Evolutionary conservation across 805 yeast species (phyloP), one percentile per base, ranked within the genome.

Genomic region (Starmerella gropengiesseri): DNA sequence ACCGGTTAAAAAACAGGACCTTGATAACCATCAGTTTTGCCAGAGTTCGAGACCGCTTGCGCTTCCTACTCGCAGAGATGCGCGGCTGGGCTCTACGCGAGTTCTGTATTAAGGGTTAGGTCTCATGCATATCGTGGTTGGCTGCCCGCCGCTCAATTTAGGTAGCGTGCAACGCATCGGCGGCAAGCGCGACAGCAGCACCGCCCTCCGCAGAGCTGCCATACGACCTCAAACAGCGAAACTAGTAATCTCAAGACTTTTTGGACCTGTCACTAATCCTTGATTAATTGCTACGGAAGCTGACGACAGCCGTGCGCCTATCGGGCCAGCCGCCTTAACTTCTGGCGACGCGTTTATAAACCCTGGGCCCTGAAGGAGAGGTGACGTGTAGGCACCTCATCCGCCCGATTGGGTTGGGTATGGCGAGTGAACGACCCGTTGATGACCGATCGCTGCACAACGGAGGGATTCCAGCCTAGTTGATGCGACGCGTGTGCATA

Each of bases 71-170:
- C n/a, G n/a, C n/a, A n/a, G n/a, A n/a, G n/a, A n/a, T n/a, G n/a
- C n/a, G n/a, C n/a, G n/a, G n/a, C n/a, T n/a, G n/a, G n/a, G n/a
- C n/a, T n/a, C n/a, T n/a, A n/a, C n/a, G n/a, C n/a, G n/a, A n/a
- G n/a, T n/a, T n/a, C n/a, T n/a, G n/a, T n/a, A n/a, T n/a, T 21
- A 23, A 8, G 37, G 37, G 29, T 23, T 4, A 16, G 37, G 37
- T 14, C 6, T n/a, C 17, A 34, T 23, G 38, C 30, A 20, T 27
- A 22, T 21, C 26, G 43, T 40, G 43, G 43, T 40, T 40, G 43
- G 43, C 43, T 27, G 22, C 25, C 27, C 33, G 43, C 43, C 43
- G 36, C 33, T 29, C 36, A 18, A 31, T 22, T 36, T 27, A 27
- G 32, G 31, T 26, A 36, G 18, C 25, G 32, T n/a, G 19, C 22